Conservation (phyloP, 768 basidiomycete genomes). For the Boletus speciosus region DNA sequence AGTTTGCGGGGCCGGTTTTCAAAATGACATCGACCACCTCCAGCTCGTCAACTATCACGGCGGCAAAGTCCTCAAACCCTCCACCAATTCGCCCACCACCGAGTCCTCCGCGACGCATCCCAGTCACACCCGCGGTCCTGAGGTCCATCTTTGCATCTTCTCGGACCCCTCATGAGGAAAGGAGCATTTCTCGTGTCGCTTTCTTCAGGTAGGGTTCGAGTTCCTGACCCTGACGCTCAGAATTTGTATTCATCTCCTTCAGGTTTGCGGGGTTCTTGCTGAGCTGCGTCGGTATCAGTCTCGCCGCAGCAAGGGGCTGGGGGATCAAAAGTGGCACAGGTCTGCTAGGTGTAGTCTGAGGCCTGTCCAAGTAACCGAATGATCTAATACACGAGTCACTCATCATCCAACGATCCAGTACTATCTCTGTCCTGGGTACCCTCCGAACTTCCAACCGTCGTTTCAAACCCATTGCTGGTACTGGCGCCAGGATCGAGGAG, state of each 20-base stretch:
- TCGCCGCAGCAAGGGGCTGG: conserved; percentile 67
- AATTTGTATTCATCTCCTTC: neutral
- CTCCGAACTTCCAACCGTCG: conserved; percentile 15
- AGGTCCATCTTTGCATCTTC: conserved; percentile 86
- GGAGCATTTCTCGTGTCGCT: conserved; percentile 78
- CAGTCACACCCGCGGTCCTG: conserved; percentile 78
- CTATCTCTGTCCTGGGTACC: conserved; percentile 12
- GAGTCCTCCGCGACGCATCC: conserved; percentile 58
- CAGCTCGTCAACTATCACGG: conserved; percentile 49
- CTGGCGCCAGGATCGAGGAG: conserved; percentile 21
- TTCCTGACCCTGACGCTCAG: neutral
- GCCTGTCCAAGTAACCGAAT: neutral
- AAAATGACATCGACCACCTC: conserved; percentile 40
- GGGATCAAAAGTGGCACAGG: conserved; percentile 65
- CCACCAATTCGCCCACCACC: conserved; percentile 38
- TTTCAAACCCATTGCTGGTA: conserved; percentile 25
- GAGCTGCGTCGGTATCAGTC: conserved; percentile 76
- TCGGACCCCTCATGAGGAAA: conserved; percentile 74
- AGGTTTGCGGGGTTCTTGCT: conserved; percentile 82
- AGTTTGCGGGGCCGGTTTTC: conserved; percentile 17
- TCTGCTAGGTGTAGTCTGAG: conserved; percentile 61
- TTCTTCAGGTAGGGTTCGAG: conserved; percentile 66
- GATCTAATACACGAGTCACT: conserved; percentile 3
- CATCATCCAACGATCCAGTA: conserved; percentile 18
- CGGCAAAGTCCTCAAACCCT: conserved; percentile 31